Base-by-base conservation (phyloP, 345 rosid species). In the Toxicodendron radicans region DNA sequence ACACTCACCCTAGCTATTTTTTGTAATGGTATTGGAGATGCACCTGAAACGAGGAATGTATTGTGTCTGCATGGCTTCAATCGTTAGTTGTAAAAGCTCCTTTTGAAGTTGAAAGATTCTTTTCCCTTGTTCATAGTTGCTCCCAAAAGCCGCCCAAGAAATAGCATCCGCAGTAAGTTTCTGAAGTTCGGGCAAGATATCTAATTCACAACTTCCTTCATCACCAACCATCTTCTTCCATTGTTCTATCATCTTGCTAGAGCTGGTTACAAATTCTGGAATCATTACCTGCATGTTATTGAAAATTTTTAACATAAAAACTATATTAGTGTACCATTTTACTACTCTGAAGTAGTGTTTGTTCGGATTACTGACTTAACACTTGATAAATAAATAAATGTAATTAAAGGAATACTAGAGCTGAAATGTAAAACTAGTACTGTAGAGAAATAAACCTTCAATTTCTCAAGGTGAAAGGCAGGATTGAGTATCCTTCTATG, bases 41-140 rank as follows among this genome's bases (percentile, higher is more conserved):
- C 30, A 87, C 85, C 87, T 86, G 80, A 81, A 81, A 61, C 90
- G 88, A 41, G 92, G 92, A 74, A 88, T 71, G 71, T 86, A 83
- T 0, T 78, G 4, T 53, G 79, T 75, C 65, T 66, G 74, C 83
- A 84, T 74, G 4, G 84, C 81, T 77, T 86, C 87, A 53, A 86
- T 20, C 20, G 73, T 73, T 41, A 86, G 45, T 23, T 41, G n/a
- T 7, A 77, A 54, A 32, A 75, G 66, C 72, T 84, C 82, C 2
- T 78, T 82, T 57, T 79, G 88, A 66, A 79, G 87, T 20, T 78
- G 65, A 66, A 88, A 86, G 49, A 82, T 77, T 51, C 80, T 80
- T 78, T 79, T 81, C 21, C 87, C 90, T 85, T 85, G 80, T 77
- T 83, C 81, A 73, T 83, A 85, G 74, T 60, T 87, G 80, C 87